Evolutionary conservation across 2,329 filamentous ascomycete species (phyloP), one percentile per base, ranked within the genome.

Genomic region (Fusarium sp.): DNA sequence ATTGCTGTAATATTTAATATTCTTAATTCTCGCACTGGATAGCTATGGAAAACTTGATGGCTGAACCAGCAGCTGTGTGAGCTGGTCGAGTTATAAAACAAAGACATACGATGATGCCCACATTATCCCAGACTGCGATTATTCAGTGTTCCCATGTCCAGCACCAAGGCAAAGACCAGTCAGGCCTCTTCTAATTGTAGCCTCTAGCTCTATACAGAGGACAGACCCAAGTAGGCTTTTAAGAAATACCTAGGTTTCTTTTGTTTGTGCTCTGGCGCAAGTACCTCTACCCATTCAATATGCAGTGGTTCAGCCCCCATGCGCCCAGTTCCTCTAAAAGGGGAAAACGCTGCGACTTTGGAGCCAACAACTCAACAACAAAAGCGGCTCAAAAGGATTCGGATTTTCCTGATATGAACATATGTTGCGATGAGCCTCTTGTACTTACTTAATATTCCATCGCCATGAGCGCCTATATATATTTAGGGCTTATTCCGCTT

Each of bases 201-300:
- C n/a, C 46, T 12, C 27, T n/a, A 5, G 17, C 3, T 14, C n/a
- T 29, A 53, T 20, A 27, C 27, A 53, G 27, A 20, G 17, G 10
- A 53, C 2, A 31, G 4, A 31, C 14, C 5, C 10, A 53, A 53
- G 17, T 31, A 53, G 46, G 27, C 27, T 14, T 31, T 53, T 31
- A 53, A 9, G 6, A 49, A 16, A 16, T 53, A 12, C n/a, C 17
- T 10, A 51, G 2, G 9, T 31, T 20, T 4, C 17, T 27, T 53
- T 31, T 53, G 8, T 24, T 49, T 51, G 31, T 27, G 11, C 17
- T 61, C 20, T 35, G 36, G 69, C 35, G 49, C 65, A 62, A n/a
- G 69, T 46, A 46, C 42, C 12, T 44, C 20, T 72, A 72, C 35
- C 27, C 44, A 11, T 55, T 2, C 24, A 24, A 24, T 24, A 49